A percentile compares a stretch with the other conserved stretches of the same genome.
Conservation (phyloP, 768 basidiomycete genomes). For the Heimioporus sp. region DNA sequence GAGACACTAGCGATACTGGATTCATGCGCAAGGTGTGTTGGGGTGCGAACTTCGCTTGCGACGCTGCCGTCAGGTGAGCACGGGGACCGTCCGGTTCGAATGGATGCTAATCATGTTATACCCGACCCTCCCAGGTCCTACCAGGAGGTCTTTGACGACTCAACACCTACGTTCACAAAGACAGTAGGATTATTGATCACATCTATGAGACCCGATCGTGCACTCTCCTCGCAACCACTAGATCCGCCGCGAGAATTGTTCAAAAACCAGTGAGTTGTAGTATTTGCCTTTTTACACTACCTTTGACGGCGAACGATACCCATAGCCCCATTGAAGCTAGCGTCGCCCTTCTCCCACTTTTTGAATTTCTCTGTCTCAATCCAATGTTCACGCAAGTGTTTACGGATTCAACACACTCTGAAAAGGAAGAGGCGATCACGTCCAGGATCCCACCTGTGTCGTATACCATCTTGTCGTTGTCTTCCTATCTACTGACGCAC, state of each 20-base stretch:
- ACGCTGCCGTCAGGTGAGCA: slow-evolving; percentile 48
- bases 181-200: slow-evolving; percentile 51
- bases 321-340: slow-evolving; percentile 62
- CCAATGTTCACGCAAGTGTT: slow-evolving; percentile 48
- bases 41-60: slow-evolving; percentile 53
- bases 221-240: slow-evolving; percentile 43
- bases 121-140: slow-evolving; percentile 44
- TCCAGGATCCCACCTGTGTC: slow-evolving; percentile 36
- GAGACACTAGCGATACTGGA: slow-evolving; percentile 44
- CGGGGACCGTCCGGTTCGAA: background rate
- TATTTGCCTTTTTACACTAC: background rate
- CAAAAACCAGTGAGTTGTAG: slow-evolving; percentile 48
- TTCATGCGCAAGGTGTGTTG: slow-evolving; percentile 58
- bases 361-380: slow-evolving; percentile 58
- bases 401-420: slow-evolving; percentile 33
- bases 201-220: slow-evolving; percentile 54
- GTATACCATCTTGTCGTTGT: slow-evolving; percentile 51
- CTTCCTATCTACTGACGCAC: slow-evolving; percentile 67
- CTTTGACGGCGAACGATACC: background rate
- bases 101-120: background rate
- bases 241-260: slow-evolving; percentile 54
- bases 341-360: slow-evolving; percentile 56
- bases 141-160: slow-evolving; percentile 53
- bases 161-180: slow-evolving; percentile 46
- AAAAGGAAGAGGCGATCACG: slow-evolving; percentile 21